Evolutionary conservation across 306 rosid genomes (phyloP).

Genomic region (Dalbergia cochinchinensis): DNA sequence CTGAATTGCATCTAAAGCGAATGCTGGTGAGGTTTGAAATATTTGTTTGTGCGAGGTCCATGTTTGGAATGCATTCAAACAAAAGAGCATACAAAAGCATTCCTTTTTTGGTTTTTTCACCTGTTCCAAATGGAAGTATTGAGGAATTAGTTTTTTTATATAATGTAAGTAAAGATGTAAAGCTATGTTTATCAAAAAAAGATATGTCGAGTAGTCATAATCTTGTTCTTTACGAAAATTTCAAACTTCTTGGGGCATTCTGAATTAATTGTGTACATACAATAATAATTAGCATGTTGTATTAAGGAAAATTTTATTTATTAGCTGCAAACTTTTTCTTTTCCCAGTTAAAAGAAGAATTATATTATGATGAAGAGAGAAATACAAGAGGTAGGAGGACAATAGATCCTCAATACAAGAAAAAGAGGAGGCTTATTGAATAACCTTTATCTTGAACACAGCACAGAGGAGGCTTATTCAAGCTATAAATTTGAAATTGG

Average conservation of each 20-base stretch:
- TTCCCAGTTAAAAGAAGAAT: no score
- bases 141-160: slow-evolving; percentile 18
- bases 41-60: slow-evolving; percentile 19
- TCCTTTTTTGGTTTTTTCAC: not conserved
- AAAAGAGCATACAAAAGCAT: not conserved
- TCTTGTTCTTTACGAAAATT: slow-evolving; percentile 31
- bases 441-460: not conserved
- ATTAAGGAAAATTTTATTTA: slow-evolving; percentile 29
- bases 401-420: no score
- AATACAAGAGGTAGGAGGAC: no score
- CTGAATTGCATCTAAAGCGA: slow-evolving; percentile 96
- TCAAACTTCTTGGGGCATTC: slow-evolving; percentile 20
- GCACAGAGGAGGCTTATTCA: slow-evolving; percentile 25
- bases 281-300: not conserved
- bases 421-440: not conserved
- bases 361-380: no score
- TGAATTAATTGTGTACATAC: slow-evolving; percentile 19
- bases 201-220: slow-evolving; percentile 6
- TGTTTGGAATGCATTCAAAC: not conserved
- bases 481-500: slow-evolving; percentile 38
- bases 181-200: slow-evolving; percentile 7
- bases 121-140: slow-evolving; percentile 7
- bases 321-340: not conserved
- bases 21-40: slow-evolving; percentile 81
- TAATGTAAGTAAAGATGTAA: slow-evolving; percentile 1